Percentiles rank a stretch among this genome's conserved stretches.
phyloP scores from a whole-genome alignment of 2,329 filamentous ascomycete species.

The Tolypocladium tundrense region DNA sequence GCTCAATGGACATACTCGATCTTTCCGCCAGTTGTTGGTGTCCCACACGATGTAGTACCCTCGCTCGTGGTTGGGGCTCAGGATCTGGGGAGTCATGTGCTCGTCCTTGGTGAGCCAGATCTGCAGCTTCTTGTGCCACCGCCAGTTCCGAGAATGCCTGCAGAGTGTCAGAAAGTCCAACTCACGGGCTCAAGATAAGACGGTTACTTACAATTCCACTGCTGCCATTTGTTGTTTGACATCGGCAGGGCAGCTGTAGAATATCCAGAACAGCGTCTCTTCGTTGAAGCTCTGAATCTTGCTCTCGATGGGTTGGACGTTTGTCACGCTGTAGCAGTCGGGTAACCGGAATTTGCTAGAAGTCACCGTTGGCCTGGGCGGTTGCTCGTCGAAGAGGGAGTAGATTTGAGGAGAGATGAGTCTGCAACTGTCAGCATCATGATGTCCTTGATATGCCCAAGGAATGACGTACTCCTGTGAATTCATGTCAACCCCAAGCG shows the following conservation, averaged over 20 bases:
- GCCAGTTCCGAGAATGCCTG: conserved; percentile 55
- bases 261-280: conserved; percentile 60
- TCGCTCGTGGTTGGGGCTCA: conserved; percentile 49
- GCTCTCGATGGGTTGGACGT: conserved; percentile 53
- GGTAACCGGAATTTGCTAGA: conserved; percentile 45
- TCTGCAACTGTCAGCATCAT: conserved; percentile 22
- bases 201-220: conserved; percentile 43
- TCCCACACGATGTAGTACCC: conserved; percentile 61
- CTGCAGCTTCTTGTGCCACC: conserved; percentile 58
- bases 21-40: conserved; percentile 49
- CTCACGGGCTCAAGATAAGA: not conserved
- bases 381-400: conserved; percentile 50
- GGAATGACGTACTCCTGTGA: conserved; percentile 42
- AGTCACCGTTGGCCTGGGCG: conserved; percentile 43
- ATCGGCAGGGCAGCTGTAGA: conserved; percentile 56
- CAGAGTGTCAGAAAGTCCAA: not conserved
- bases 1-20: conserved; percentile 38
- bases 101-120: conserved; percentile 61
- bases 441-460: not conserved
- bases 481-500: conserved; percentile 47
- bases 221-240: conserved; percentile 54
- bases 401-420: conserved; percentile 49
- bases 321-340: conserved; percentile 57
- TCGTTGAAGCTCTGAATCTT: conserved; percentile 60
- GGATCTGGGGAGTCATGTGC: conserved; percentile 49